Evolutionary conservation across 495 filamentous ascomycete species (phyloP), one percentile per base, ranked within the genome.

Genomic region (Daldinia decipiens): DNA sequence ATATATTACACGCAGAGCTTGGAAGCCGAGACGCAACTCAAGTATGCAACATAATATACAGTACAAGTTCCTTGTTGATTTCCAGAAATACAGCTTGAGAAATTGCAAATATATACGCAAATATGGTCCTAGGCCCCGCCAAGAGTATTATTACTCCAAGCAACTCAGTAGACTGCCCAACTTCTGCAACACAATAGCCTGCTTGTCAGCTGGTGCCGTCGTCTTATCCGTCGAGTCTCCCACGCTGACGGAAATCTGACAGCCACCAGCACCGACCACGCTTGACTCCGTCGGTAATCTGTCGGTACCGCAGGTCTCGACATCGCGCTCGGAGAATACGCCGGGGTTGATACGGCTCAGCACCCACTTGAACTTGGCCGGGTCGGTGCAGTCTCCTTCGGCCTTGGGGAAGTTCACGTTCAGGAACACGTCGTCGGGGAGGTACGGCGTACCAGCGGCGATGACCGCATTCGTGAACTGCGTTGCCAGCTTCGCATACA

Each of bases 381-480:
- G 72, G 5, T 71, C 76, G 2, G 74, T 78, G 74, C 89, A 91
- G 40, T 76, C 74, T 3, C 77, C 80, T 2, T 72, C 78, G 12
- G 88, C 83, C 11, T 78, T 76, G 2, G 85, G 85, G 72, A 88
- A 91, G 75, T 92, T 91, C 58, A 91, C 88, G 64, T 91, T 91
- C 52, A 92, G 81, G 82, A 83, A 92, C 12, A 85, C 80, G 51
- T 84, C 79, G 0, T 77, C 62, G 0, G 89, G 88, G 1, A 91
- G 80, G 59, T 89, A 91, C 0, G 90, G 90, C 11, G 76, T 79
- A n/a, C 87, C 87, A 8, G 85, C 80, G 8, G 72, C 79, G 1
- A 89, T 55, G 7, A 91, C 60, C 0, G 78, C 77, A 19, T 88
- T 77, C 7, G 85, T 87, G 3, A 92, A 62, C 36, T 84, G 87